Base-by-base conservation (phyloP, 305 asterid species). In the Rubia tinctorum region DNA sequence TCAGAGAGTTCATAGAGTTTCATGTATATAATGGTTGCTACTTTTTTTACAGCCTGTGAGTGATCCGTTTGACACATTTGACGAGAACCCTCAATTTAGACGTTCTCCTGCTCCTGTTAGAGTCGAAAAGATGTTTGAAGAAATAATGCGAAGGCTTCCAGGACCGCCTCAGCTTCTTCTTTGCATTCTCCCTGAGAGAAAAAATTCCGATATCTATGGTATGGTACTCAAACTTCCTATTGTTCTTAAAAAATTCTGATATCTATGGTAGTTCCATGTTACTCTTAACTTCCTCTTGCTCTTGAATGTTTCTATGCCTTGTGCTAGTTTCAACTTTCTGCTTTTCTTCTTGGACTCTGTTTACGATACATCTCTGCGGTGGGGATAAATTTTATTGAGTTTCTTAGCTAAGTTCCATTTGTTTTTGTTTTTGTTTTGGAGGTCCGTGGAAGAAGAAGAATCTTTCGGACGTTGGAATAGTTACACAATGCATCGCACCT, bases 381-480 rank as follows among this genome's bases (percentile, higher is more conserved):
- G 39, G 39, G 39, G 30, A 27, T 27, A 27, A 27, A 27, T 27
- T 27, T 27, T 27, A 27, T 27, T n/a, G 3, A 30, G 34, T 34
- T 34, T 34, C 39, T 34, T 34, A 34, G 39, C 39, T 62, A 17
- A 62, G 43, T 62, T 62, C 8, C 4, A 20, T 68, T 69, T 71
- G 40, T 27, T 67, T 64, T 69, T 71, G 40, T 27, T 67, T 64
- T 72, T 78, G 58, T 64, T 18, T 73, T 74, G 55, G 78, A 88
- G 96, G 97, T 58, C 96, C 96, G 62, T 91, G 97, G 97, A 91
- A 91, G 85, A 83, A 71, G 71, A 83, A 58, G 76, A 79, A 58
- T 77, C 86, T 91, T n/a, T 61, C 89, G 0, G 90, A 85, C 1
- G 49, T 77, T 27, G 96, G 96, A 40, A 71, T 87, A 43, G 85